Evolutionary conservation across 768 basidiomycete species (phyloP).

Genomic region (Suillus hirtellus): DNA sequence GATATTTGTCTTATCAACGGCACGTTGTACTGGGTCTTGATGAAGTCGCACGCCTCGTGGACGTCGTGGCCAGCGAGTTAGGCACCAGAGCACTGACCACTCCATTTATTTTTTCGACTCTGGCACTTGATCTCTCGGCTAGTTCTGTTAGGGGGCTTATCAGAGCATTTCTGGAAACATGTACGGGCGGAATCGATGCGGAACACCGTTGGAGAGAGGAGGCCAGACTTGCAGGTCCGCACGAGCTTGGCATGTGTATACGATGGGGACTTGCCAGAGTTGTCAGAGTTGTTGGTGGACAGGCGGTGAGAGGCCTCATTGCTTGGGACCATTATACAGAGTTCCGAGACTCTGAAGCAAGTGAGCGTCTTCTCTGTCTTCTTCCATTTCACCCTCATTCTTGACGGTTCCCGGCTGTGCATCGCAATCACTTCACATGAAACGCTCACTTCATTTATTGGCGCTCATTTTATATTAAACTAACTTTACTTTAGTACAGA

Average conservation of each 20-base stretch:
- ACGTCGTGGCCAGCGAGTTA: constrained; percentile 68
- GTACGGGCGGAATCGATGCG: constrained; percentile 41
- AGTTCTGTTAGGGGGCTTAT: constrained; percentile 77
- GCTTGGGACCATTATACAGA: constrained; percentile 82
- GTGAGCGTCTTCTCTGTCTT: constrained; percentile 46
- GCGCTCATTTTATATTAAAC: constrained; percentile 4
- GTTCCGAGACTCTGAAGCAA: constrained; percentile 81
- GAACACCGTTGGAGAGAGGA: constrained; percentile 75
- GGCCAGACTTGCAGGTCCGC: constrained; percentile 77
- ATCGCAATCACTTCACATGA: constrained; percentile 15
- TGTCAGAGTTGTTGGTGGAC: constrained; percentile 65
- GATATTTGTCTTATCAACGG: constrained; percentile 70
- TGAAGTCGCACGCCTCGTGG: constrained; percentile 70
- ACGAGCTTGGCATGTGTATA: constrained; percentile 89
- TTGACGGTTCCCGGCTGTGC: constrained; percentile 23
- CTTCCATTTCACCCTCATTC: constrained; percentile 17
- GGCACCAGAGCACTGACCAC: constrained; percentile 76
- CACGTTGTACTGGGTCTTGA: constrained; percentile 79
- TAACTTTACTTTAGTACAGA: constrained; percentile 39
- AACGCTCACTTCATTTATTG: not conserved
- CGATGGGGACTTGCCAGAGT: constrained; percentile 90
- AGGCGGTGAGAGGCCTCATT: constrained; percentile 80
- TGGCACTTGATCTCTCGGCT: constrained; percentile 82
- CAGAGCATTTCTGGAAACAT: constrained; percentile 74
- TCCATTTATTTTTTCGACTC: constrained; percentile 88